Base-by-base conservation (phyloP, 306 rosid genomes). In the Cicer cuneatum region DNA sequence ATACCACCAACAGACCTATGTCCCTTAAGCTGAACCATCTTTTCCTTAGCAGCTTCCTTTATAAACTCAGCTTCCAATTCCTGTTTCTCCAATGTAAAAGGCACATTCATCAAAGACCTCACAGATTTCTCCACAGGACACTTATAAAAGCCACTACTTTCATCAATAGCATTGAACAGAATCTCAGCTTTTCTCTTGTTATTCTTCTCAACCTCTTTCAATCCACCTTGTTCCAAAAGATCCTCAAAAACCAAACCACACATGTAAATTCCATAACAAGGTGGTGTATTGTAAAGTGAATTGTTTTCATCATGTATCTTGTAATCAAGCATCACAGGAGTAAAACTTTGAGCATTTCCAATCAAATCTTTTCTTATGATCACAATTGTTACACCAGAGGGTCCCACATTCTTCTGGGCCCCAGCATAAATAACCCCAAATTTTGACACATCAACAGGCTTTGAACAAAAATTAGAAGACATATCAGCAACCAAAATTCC, bases 191-290 rank as follows among this genome's bases (percentile, higher is more conserved):
- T 93, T 80, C 65, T 83, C 90, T 83, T 70, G 82, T 93, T 93
- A 84, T 86, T 93, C 86, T 77, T 91, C 90, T 93, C 98, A 77
- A 91, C 89, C 87, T 89, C 98, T 47, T 10, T 72, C 83, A 93
- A 75, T 7, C 98, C 98, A 0, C 98, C 98, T 69, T 88, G 98
- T 54, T 81, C 91, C 80, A 93, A 62, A 45, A 93, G 76, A 35
- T 91, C 94, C 87, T 91, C 98, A 70, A 93, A 93, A 67, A 93
- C 98, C 78, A 93, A 80, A 0, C 98, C 98, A 64, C 98, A 93
- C 89, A 83, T 89, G 85, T 93, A 93, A 59, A 93, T 91, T 0
- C 92, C 88, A 69, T 77, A 93, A 10, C 98, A 93, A 6, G 97
- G 98, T 21, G 98, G 98, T 1, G 97, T 93, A 43, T 93, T 93